Evolutionary conservation across 768 basidiomycete genomes (phyloP), one percentile per base, ranked within the genome.

Genomic region (Ramaria rubella): DNA sequence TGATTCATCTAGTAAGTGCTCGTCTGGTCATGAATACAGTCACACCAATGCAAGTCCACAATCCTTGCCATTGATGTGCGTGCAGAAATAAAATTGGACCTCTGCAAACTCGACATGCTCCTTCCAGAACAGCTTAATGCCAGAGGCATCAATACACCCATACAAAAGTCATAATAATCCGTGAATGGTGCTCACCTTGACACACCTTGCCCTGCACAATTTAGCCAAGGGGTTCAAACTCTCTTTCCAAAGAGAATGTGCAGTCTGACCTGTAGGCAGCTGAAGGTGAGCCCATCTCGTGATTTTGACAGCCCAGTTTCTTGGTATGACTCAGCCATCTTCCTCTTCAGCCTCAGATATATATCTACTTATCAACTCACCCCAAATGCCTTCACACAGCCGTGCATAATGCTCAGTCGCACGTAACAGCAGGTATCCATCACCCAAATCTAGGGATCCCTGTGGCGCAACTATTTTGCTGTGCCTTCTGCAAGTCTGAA

Each of bases 231-330:
- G 58, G 14, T 49, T 58, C 9, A 49, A 34, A 7, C 27, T 43
- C 38, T 66, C 65, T 33, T 60, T 59, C 64, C 48, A 65, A 4
- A 49, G 8, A 12, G 59, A 64, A 1, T 58, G 55, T 1, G 59
- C 64, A 42, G 64, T 61, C 19, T 67, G 67, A 1, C 64, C 62
- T 50, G 63, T 68, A 4, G 67, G 63, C 12, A 68, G 52, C 0
- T 44, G 60, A 0, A 66, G 26, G 0, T 58, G 45, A 21, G 65
- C 65, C 63, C 64, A 66, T 27, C 59, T 49, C 23, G 61, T 49
- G 0, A 66, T 52, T 17, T 42, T 38, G 46, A 40, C 21, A 58
- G 31, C 38, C 45, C 58, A 49, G 58, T 8, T 33, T 40, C 26
- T 31, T 54, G 21, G 27, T 40, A 27, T 42, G 34, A 5, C 58